Evolutionary conservation across 805 yeast species (phyloP), one percentile per base, ranked within the genome.

Genomic region (Komagataella ulmi): DNA sequence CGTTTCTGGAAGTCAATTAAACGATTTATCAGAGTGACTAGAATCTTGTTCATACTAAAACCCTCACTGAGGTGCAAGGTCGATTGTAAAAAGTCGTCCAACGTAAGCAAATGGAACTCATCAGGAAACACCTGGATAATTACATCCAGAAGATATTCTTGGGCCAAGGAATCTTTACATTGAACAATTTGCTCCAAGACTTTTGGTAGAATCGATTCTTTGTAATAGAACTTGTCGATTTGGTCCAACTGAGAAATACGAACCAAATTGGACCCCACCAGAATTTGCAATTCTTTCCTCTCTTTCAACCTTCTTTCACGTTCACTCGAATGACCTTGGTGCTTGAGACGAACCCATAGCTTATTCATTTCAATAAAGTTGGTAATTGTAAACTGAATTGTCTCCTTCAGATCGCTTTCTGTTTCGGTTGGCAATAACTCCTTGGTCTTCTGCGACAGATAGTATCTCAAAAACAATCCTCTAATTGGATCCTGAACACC

Each of bases 361-460:
- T 93, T 93, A 70, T 93, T 93, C 99, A 93, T 93, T 65, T 93
- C 99, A 53, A 91, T 81, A 64, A 93, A 93, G 64, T 93, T 93
- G 17, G 87, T 79, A 50, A 88, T 75, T 43, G 90, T 77, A 61
- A 90, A 91, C 53, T 82, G 80, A 46, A 88, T 84, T 2, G 90
- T 80, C 55, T 84, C 89, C 49, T 76, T 70, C 49, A 83, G 69
- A 57, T 76, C 61, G 4, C 78, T 58, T 24, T 59, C 61, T 18
- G 56, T 58, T 14, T 54, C 54, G 3, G 46, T 49, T 2, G 86
- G 85, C 53, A 83, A 65, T 55, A 77, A 67, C 60, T 80, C 82
- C 54, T 89, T 85, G 14, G 88, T 84, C 57, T 90, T 72, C 63
- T 91, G 98, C 3, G 89, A 81, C 44, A 93, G 69, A 65, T 88